These are phyloP conservation scores for Tolypocladium pustulatum DNA, from an alignment of 2,329 filamentous ascomycete genomes.

Conservation along the genomic window DNA sequence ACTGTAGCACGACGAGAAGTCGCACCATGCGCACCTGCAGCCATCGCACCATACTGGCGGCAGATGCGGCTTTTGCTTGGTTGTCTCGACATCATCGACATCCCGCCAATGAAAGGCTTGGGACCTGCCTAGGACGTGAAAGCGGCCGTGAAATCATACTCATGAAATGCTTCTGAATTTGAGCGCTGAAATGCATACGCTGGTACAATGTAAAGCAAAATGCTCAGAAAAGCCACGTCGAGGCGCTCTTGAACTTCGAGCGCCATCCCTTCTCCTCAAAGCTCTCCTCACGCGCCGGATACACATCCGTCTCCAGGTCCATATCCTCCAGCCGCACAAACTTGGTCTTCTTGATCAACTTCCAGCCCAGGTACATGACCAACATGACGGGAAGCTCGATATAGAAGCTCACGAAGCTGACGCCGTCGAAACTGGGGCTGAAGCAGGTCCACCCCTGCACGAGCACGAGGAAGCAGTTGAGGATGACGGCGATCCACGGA, in stretches of 20 bases:
- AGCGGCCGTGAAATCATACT: too few species aligned
- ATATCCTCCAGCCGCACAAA: conserved; percentile 45
- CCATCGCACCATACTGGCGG: background rate
- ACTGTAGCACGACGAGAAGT: background rate
- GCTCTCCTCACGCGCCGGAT: conserved; percentile 29
- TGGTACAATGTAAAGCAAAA: background rate
- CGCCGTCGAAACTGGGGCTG: conserved; percentile 43
- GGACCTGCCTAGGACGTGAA: too few species aligned
- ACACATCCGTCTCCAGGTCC: conserved; percentile 53
- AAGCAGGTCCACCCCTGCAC: conserved; percentile 56
- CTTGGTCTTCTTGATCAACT: conserved; percentile 55
- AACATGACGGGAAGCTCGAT: conserved; percentile 52
- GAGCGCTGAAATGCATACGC: background rate
- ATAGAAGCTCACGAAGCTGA: conserved; percentile 54
- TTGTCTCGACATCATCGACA: background rate
- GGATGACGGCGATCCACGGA: conserved; percentile 42
- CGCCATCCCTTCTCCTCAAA: conserved; percentile 36
- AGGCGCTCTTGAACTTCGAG: conserved; percentile 11
- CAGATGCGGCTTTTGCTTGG: background rate
- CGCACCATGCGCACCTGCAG: background rate
- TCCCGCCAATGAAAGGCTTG: too few species aligned
- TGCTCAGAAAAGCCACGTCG: conserved; percentile 23
- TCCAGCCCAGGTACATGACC: conserved; percentile 60
- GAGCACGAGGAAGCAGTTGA: conserved; percentile 50
- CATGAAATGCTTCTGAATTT: background rate